Conservation (phyloP, 164 flowering plant genomes). For the Cinnamomum micranthum region DNA sequence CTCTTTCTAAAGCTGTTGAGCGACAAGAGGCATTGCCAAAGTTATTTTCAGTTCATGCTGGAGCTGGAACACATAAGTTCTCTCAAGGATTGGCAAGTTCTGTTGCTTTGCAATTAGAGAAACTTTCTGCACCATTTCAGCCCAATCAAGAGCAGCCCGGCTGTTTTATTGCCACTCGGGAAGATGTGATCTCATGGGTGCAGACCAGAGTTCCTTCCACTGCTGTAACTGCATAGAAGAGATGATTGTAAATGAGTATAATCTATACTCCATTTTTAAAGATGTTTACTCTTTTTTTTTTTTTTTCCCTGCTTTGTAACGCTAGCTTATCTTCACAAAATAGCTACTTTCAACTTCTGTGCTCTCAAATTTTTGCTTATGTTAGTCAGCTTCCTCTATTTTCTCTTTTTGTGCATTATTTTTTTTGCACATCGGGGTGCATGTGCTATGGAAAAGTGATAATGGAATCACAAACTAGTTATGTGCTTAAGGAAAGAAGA, state of each 20-base stretch:
- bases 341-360: too few relatives aligned
- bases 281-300: too few relatives aligned
- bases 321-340: too few relatives aligned
- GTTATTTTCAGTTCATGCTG: constrained; percentile 61
- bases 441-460: too few relatives aligned
- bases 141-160: constrained; percentile 42
- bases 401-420: too few relatives aligned
- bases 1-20: constrained; percentile 44
- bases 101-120: constrained; percentile 65
- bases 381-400: too few relatives aligned
- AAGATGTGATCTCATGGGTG: constrained; percentile 65
- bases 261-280: too few relatives aligned
- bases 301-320: too few relatives aligned
- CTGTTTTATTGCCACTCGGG: constrained; percentile 54
- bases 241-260: background rate
- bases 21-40: constrained; percentile 60
- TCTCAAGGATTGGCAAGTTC: constrained; percentile 69
- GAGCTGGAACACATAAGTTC: constrained; percentile 76
- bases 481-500: too few relatives aligned
- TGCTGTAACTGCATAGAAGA: constrained; percentile 17
- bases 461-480: too few relatives aligned
- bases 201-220: constrained; percentile 32
- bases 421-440: too few relatives aligned
- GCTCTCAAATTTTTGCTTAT: too few relatives aligned
- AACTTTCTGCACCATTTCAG: constrained; percentile 68